Evolutionary conservation across 192 early-diverging fungal genomes (phyloP), one percentile per base, ranked within the genome.

Genomic region (Coemansia aciculifera): DNA sequence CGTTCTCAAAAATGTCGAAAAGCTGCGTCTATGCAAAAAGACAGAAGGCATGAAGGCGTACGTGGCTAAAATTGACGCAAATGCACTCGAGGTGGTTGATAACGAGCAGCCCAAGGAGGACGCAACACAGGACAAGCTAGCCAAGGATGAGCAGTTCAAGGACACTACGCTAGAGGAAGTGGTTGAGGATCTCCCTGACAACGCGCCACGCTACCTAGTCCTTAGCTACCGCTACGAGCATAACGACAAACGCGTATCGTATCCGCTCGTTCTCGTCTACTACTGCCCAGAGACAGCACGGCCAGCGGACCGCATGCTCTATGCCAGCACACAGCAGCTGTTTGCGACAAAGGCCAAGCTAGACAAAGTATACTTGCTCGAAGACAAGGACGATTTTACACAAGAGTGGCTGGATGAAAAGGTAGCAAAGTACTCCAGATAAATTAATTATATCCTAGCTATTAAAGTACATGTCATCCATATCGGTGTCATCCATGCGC

Each of bases 221-320:
- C 42, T 83, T 6, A 71, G 73, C 43, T 66, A 70, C 38, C 54
- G 44, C 19, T 52, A 63, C 37, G 64, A 10, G 32, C 73, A 74
- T 42, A 61, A 89, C 0, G 78, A 80, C 68, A 92, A 91, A 13
- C 86, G 93, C 6, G 75, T 87, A 15, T 89, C 86, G 8, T 94
- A 86, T 43, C 94, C 94, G 0, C 76, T 95, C 23, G 84, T 92
- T 3, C 89, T 91, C 59, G 72, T 91, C 15, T 89, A 87, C 64
- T 90, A 90, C 71, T 84, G 83, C 15, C 90, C 89, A 3, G 59
- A 83, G 83, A 88, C 80, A 62, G 71, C 67, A 3, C 44, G 66
- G 42, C 56, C 74, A 11, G n/a, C 48, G 11, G 51, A 57, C 27
- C 69, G 49, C 6, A 68, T 73, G 63, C 57, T 78, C 42, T 78